Conservation (phyloP, 108 stramenopile genomes). For the Nitzschia sp. region DNA sequence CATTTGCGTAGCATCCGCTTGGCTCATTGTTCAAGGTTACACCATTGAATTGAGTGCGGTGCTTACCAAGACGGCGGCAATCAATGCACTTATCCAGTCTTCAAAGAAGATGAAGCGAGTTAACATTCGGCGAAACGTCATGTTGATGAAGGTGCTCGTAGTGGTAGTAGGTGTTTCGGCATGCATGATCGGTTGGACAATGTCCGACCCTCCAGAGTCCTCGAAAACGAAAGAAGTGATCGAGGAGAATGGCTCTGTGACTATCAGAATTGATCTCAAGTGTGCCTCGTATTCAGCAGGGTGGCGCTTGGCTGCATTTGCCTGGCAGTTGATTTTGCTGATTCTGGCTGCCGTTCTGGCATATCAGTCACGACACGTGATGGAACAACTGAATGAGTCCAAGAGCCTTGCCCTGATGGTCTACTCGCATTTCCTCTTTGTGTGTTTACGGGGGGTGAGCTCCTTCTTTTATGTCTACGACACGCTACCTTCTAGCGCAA, state of each 20-base stretch:
- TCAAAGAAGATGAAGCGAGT: constrained; percentile 38
- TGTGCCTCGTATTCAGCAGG: constrained; percentile 20
- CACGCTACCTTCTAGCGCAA: constrained; percentile 2
- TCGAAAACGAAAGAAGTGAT: constrained; percentile 1
- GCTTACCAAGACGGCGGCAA: constrained; percentile 33
- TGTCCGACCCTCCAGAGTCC: constrained; percentile 23
- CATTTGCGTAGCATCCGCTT: constrained; percentile 28
- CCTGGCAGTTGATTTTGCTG: constrained; percentile 29
- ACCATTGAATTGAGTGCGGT: constrained; percentile 33
- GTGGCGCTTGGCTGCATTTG: constrained; percentile 16
- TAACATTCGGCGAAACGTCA: constrained; percentile 19
- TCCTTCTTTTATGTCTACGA: constrained; percentile 21
- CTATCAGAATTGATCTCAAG: constrained; percentile 1
- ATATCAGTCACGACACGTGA: constrained; percentile 31
- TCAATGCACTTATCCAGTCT: constrained; percentile 26
- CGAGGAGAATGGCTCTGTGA: constrained; percentile 6
- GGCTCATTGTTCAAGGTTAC: constrained; percentile 45
- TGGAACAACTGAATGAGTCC: constrained; percentile 37
- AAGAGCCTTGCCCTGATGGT: constrained; percentile 32
- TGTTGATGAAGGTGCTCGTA: constrained; percentile 14
- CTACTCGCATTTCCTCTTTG: constrained; percentile 46
- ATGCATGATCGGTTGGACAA: constrained; percentile 36
- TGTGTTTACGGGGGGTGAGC: constrained; percentile 11
- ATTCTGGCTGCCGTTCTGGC: constrained; percentile 32
- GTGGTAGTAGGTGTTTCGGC: constrained; percentile 10